phyloP scores from a whole-genome alignment of 1,284 basidiomycete genomes.

The Boletus sp. region DNA sequence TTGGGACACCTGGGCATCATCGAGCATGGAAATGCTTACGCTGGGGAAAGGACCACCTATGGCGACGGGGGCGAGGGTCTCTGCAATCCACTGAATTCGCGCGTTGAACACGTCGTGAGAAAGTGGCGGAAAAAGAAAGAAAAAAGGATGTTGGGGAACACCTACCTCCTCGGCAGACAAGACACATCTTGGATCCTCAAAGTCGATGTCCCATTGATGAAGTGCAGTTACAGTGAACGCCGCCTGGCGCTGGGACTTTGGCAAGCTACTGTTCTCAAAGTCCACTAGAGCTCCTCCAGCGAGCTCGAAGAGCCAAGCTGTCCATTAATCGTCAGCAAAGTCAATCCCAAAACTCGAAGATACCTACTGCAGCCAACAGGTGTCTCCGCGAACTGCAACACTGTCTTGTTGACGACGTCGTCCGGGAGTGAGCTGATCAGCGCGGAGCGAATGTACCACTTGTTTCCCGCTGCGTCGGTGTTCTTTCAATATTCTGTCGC shows the following conservation, averaged over 20 bases:
- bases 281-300: constrained; percentile 80
- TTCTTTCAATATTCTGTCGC: not conserved
- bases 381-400: constrained; percentile 74
- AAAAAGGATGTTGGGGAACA: constrained; percentile 19
- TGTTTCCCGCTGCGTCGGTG: constrained; percentile 58
- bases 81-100: constrained; percentile 65
- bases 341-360: not conserved
- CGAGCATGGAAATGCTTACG: constrained; percentile 47
- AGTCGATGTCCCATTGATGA: constrained; percentile 87
- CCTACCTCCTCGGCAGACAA: constrained; percentile 73
- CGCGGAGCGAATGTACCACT: constrained; percentile 87
- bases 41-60: constrained; percentile 80
- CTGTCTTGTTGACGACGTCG: constrained; percentile 81
- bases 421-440: constrained; percentile 80
- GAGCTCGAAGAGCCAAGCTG: constrained; percentile 89
- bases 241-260: constrained; percentile 68
- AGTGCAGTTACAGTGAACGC: constrained; percentile 85
- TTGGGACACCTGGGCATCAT: constrained; percentile 19
- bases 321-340: not conserved
- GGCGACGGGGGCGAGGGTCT: constrained; percentile 65
- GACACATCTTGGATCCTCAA: constrained; percentile 77
- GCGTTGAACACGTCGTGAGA: not conserved
- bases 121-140: not conserved
- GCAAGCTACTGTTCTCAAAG: constrained; percentile 70
- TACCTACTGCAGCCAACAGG: constrained; percentile 84